phyloP scores from a whole-genome alignment of 148 eudicot genomes.

The Rhododendron griersonianum region DNA sequence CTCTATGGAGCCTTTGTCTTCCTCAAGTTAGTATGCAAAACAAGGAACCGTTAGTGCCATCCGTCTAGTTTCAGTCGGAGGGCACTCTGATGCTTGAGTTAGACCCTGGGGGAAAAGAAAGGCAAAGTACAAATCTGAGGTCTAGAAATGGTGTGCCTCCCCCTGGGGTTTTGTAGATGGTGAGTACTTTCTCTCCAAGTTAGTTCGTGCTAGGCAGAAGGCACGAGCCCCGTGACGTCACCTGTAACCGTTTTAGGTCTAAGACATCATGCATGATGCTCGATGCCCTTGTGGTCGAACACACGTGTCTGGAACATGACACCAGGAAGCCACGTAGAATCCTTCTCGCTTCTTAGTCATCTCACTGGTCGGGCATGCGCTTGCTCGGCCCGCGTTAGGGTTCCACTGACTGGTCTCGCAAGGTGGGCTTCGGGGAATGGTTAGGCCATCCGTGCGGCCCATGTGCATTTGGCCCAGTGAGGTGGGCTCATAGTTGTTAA shows the following conservation, averaged over 20 bases:
- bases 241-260: not conserved
- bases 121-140: not conserved
- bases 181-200: not conserved
- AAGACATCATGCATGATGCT: not conserved
- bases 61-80: not conserved
- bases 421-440: not conserved
- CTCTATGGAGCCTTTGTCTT: not conserved
- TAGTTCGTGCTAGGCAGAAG: not conserved
- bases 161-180: not conserved
- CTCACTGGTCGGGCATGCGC: not conserved
- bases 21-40: not conserved
- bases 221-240: not conserved
- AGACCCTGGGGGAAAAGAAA: not conserved
- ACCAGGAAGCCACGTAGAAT: not conserved
- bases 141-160: not conserved
- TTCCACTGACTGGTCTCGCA: not conserved
- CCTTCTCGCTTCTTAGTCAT: not conserved
- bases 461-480: not conserved
- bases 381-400: not conserved
- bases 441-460: not conserved
- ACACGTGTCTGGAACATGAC: not conserved
- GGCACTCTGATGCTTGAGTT: not conserved
- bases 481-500: not conserved
- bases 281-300: not conserved
- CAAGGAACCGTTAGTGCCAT: not conserved